These are phyloP conservation scores for Paxillus rubicundulus DNA, from an alignment of 768 basidiomycete species.

Conservation along the genomic window DNA sequence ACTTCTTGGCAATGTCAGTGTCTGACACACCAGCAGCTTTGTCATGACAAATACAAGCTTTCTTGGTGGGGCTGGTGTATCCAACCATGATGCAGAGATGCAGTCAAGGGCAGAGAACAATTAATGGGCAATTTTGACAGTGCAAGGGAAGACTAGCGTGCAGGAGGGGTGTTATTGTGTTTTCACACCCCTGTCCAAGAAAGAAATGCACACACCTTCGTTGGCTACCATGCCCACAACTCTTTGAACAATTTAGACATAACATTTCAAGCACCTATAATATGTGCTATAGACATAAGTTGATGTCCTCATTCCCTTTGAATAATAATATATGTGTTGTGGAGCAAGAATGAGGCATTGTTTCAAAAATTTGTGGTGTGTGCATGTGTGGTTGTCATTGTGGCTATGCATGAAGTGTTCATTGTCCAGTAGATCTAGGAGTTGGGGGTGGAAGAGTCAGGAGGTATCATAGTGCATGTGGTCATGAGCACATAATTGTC, in stretches of 20 bases:
- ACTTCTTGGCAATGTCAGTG: constrained; percentile 1
- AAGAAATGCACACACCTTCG: neutral
- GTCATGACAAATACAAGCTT: constrained; percentile 6
- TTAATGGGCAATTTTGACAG: neutral
- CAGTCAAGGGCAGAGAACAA: neutral
- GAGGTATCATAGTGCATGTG: no score
- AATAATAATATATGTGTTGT: no score
- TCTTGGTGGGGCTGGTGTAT: constrained; percentile 7
- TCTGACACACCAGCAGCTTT: constrained; percentile 1
- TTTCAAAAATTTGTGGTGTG: neutral
- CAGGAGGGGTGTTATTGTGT: neutral
- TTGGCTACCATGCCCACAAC: neutral
- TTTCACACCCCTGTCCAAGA: neutral
- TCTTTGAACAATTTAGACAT: neutral
- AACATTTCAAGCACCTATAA: neutral
- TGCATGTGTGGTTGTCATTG: no score
- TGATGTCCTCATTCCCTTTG: neutral
- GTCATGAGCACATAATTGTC: no score
- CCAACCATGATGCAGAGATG: neutral
- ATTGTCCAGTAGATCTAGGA: no score
- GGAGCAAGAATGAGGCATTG: neutral
- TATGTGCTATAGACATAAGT: neutral
- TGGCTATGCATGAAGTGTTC: no score
- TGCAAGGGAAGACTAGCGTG: neutral
- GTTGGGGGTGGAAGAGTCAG: no score